Conservation (phyloP, 2,329 filamentous ascomycete genomes). For the Colletotrichum tofieldiae region DNA sequence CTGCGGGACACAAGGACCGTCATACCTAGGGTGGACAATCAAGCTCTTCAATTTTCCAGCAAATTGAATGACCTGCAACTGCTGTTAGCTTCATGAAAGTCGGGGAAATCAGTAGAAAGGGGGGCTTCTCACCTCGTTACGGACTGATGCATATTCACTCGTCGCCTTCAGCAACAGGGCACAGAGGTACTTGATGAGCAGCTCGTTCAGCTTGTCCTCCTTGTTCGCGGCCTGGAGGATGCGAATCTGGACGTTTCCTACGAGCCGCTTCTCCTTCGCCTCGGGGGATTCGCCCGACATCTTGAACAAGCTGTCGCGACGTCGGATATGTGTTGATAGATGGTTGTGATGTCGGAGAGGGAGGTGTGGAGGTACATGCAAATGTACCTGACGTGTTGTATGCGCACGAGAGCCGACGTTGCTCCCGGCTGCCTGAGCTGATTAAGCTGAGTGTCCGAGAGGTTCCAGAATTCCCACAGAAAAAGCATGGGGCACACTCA, state of each 20-base stretch:
- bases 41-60: constrained; percentile 29
- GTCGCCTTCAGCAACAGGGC: constrained; percentile 89
- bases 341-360: constrained; percentile 14
- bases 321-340: constrained; percentile 13
- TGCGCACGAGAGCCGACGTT: constrained; percentile 31
- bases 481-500: constrained; percentile 2
- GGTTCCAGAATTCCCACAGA: constrained; percentile 36
- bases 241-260: constrained; percentile 88
- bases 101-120: background rate
- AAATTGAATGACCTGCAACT: constrained; percentile 40
- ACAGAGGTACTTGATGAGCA: constrained; percentile 84
- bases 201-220: constrained; percentile 84
- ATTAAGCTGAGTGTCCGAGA: constrained; percentile 30
- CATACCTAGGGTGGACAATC: constrained; percentile 36
- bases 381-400: constrained; percentile 30
- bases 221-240: constrained; percentile 85
- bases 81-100: background rate
- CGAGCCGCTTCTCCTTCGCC: constrained; percentile 70
- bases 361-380: constrained; percentile 26
- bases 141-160: constrained; percentile 84
- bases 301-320: constrained; percentile 14
- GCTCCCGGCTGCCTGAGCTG: constrained; percentile 39
- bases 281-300: constrained; percentile 43
- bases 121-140: constrained; percentile 54
- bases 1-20: background rate